Evolutionary conservation across 225 moss, liverwort and hornwort species (phyloP).

Genomic region (Bryoerythrophyllum caledonicum): DNA sequence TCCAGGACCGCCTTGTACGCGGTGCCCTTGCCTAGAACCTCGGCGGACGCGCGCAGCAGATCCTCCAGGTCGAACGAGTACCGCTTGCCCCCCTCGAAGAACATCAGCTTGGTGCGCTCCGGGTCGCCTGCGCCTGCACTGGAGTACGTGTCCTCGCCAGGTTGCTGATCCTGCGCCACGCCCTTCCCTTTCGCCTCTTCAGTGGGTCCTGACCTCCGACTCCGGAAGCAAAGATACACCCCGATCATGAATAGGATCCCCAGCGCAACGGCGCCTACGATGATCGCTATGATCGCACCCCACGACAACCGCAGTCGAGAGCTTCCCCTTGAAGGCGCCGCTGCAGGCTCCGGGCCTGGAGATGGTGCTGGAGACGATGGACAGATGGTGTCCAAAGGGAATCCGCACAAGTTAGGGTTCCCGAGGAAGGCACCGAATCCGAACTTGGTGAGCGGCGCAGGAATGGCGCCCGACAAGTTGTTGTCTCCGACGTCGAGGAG

Average conservation of each 20-base stretch:
- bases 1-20: conserved; percentile 91
- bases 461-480: conserved; percentile 40
- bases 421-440: conserved; percentile 24
- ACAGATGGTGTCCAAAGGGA: conserved; percentile 36
- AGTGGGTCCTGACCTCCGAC: not conserved
- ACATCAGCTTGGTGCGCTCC: conserved; percentile 81
- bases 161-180: conserved; percentile 39
- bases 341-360: conserved; percentile 17
- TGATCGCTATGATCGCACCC: conserved; percentile 68
- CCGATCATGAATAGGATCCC: conserved; percentile 39
- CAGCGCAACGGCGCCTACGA: conserved; percentile 48
- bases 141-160: conserved; percentile 61
- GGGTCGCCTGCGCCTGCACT: conserved; percentile 66
- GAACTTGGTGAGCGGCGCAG: conserved; percentile 18
- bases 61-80: conserved; percentile 83
- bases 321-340: too few species aligned
- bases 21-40: conserved; percentile 88
- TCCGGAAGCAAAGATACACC: conserved; percentile 44
- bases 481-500: conserved; percentile 33
- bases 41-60: conserved; percentile 78
- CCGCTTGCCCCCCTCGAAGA: conserved; percentile 76
- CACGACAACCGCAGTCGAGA: conserved; percentile 26
- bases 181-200: conserved; percentile 32
- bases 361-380: not conserved
- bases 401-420: conserved; percentile 41